phyloP scores from a whole-genome alignment of 2,329 filamentous ascomycete genomes.

The Aureobasidium subglaciale region DNA sequence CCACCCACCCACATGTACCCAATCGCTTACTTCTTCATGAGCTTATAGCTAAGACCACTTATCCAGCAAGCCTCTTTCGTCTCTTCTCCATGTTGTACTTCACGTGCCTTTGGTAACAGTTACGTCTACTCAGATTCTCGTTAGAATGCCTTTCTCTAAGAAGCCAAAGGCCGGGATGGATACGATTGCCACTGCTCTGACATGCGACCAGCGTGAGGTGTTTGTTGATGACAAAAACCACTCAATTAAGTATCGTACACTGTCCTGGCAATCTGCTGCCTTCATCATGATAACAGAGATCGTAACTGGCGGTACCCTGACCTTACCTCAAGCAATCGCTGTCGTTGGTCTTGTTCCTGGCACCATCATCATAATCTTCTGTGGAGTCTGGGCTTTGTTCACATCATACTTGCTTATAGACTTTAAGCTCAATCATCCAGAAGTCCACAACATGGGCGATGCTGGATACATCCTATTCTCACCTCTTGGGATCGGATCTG shows the following conservation, averaged over 20 bases:
- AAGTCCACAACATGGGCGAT: conserved; percentile 33
- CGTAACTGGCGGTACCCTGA: conserved; percentile 49
- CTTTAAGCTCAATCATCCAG: conserved; percentile 34
- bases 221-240: conserved; percentile 35
- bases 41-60: too few species aligned
- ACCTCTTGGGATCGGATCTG: conserved; percentile 17
- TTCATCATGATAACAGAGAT: conserved; percentile 52
- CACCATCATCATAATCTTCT: conserved; percentile 44
- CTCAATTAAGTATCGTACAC: conserved; percentile 47
- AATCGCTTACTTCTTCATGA: neutral
- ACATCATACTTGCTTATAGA: conserved; percentile 44
- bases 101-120: too few species aligned
- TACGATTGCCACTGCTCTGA: neutral
- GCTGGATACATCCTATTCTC: conserved; percentile 30
- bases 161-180: neutral
- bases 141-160: neutral
- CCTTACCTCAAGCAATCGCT: conserved; percentile 45
- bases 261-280: conserved; percentile 47
- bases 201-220: conserved; percentile 30
- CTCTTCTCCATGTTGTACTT: too few species aligned
- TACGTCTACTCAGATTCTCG: too few species aligned
- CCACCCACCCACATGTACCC: neutral
- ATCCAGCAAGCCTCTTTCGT: too few species aligned
- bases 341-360: conserved; percentile 48
- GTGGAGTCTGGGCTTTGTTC: conserved; percentile 46